These are phyloP conservation scores for Syncephalastrum sp. DNA, from an alignment of 371 early-diverging fungal genomes.

Conservation along the genomic window DNA sequence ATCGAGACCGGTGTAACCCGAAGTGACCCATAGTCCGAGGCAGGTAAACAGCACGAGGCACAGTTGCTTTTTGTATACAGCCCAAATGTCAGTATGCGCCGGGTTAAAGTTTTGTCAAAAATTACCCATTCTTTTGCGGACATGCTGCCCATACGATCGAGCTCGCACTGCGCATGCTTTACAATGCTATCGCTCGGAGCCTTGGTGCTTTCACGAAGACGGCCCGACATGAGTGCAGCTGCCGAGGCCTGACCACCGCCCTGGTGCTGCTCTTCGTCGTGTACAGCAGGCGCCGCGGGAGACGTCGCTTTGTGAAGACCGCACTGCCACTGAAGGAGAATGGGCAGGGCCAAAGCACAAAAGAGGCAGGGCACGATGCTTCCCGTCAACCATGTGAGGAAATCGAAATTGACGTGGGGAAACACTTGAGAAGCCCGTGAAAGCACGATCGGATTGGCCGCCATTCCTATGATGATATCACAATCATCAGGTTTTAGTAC, in stretches of 20 bases:
- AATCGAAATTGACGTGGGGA: constrained; percentile 53
- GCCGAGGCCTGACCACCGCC: neutral
- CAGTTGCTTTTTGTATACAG: constrained; percentile 32
- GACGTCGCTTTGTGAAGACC: constrained; percentile 9
- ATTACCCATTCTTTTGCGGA: constrained; percentile 43
- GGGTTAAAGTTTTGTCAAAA: constrained; percentile 1
- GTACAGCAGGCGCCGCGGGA: constrained; percentile 1
- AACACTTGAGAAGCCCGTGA: constrained; percentile 51
- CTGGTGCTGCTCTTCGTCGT: constrained; percentile 13
- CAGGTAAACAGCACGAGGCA: constrained; percentile 53
- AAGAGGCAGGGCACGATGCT: constrained; percentile 55
- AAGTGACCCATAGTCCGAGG: constrained; percentile 70
- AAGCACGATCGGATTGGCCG: constrained; percentile 67
- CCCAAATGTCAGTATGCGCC: constrained; percentile 4
- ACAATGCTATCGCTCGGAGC: constrained; percentile 21
- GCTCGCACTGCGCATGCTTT: constrained; percentile 31
- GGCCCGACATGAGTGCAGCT: constrained; percentile 3
- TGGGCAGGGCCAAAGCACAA: constrained; percentile 42
- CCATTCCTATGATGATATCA: constrained; percentile 48
- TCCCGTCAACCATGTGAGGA: constrained; percentile 59
- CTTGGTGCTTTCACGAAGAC: neutral
- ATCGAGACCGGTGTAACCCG: constrained; percentile 58
- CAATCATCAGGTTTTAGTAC: no score
- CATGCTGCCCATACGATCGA: constrained; percentile 35
- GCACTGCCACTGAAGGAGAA: constrained; percentile 32